Conservation (phyloP, 2,329 filamentous ascomycete genomes). For the Cercospora citrullina region DNA sequence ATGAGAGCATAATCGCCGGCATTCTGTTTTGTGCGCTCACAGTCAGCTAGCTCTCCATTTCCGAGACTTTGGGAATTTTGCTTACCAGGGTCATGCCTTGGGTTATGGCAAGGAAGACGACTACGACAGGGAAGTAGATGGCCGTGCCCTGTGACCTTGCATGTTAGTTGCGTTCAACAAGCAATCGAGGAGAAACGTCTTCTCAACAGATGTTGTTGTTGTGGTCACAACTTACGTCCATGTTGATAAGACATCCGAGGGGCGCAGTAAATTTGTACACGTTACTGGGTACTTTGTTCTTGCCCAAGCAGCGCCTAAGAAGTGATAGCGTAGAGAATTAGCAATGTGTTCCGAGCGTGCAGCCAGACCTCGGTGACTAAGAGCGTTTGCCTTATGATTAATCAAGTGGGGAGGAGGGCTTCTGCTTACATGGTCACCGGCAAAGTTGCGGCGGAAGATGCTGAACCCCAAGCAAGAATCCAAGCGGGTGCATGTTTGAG, state of each 20-base stretch:
- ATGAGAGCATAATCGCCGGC: slow-evolving; percentile 53
- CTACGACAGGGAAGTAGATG: slow-evolving; percentile 57
- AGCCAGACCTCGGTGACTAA: background rate
- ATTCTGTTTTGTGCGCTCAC: slow-evolving; percentile 14
- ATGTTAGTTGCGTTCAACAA: background rate
- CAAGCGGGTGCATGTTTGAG: slow-evolving; percentile 53
- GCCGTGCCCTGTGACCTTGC: slow-evolving; percentile 44
- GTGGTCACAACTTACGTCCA: slow-evolving; percentile 40
- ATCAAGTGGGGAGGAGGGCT: background rate
- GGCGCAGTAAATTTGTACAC: slow-evolving; percentile 52
- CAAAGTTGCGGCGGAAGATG: slow-evolving; percentile 55
- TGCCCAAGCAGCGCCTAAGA: slow-evolving; percentile 38
- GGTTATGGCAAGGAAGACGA: slow-evolving; percentile 55
- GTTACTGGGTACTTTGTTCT: slow-evolving; percentile 46
- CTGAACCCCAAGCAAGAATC: slow-evolving; percentile 58
- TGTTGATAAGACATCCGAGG: slow-evolving; percentile 53
- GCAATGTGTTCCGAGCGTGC: background rate
- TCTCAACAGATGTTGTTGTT: no score
- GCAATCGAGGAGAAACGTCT: no score
- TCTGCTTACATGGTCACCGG: slow-evolving; percentile 44
- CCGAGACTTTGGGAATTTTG: background rate
- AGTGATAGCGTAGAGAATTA: background rate
- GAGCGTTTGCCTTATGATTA: background rate
- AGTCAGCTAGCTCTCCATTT: background rate
- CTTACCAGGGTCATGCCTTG: slow-evolving; percentile 41